A percentile compares a stretch with the other conserved stretches of the same genome.
Evolutionary conservation across 441 rosid genomes (phyloP).

Genomic region (Pelargonium australe): DNA sequence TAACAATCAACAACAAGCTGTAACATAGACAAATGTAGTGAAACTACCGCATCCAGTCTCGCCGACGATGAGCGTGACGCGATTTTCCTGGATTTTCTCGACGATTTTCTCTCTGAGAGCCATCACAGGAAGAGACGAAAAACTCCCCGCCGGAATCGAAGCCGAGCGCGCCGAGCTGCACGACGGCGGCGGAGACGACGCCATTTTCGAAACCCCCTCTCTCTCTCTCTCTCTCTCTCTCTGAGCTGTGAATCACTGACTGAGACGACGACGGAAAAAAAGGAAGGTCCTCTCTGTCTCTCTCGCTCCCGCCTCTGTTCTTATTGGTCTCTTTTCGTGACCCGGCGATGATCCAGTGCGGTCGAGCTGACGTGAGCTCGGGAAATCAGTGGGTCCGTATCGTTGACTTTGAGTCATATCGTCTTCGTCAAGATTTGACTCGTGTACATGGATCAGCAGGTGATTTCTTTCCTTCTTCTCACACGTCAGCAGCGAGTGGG

Average conservation of each 20-base stretch:
- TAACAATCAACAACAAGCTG: not conserved
- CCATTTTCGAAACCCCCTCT: slow-evolving; percentile 29
- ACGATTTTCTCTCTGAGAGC: slow-evolving; percentile 57
- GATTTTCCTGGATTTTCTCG: slow-evolving; percentile 75
- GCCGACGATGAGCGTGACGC: slow-evolving; percentile 92
- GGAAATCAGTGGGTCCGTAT: not conserved
- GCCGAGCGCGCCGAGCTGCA: slow-evolving; percentile 37
- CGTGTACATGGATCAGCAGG: not conserved
- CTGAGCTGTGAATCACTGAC: no score
- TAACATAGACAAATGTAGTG: slow-evolving; percentile 5
- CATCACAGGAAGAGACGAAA: slow-evolving; percentile 73
- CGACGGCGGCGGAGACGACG: slow-evolving; percentile 41
- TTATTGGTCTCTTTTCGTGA: no score
- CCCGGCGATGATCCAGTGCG: not conserved
- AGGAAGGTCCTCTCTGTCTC: not conserved
- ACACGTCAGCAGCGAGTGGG: not conserved
- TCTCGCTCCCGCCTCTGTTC: not conserved
- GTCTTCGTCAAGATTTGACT: not conserved
- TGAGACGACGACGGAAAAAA: not conserved
- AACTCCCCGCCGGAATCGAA: slow-evolving; percentile 35
- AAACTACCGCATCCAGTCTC: slow-evolving; percentile 87
- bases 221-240: slow-evolving; percentile 1
- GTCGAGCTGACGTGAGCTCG: not conserved
- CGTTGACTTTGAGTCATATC: not conserved
- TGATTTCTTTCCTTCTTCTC: not conserved